Evolutionary conservation across 352 stramenopile species (phyloP).

Genomic region (Aphanomyces euteiches): DNA sequence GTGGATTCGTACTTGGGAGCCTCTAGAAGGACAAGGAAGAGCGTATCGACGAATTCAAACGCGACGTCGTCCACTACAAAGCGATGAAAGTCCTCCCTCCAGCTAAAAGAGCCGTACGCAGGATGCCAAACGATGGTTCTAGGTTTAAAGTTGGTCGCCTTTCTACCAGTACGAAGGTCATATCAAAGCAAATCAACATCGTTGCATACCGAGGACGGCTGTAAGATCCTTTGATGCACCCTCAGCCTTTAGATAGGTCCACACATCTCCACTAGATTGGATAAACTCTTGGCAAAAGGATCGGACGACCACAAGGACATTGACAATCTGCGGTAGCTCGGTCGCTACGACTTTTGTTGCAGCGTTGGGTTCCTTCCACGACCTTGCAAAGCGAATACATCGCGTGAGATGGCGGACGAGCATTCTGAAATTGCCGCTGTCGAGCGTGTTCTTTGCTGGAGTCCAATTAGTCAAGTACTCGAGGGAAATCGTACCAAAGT

Average conservation of each 20-base stretch:
- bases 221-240: no score
- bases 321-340: conserved; percentile 52
- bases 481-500: conserved; percentile 40
- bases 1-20: conserved; percentile 43
- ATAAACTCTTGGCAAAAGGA: conserved; percentile 72
- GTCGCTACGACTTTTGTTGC: conserved; percentile 37
- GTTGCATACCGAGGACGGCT: no score
- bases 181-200: no score
- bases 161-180: no score
- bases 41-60: conserved; percentile 57
- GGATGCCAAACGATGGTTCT: no score
- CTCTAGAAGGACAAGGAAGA: conserved; percentile 59
- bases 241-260: no score
- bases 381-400: not conserved
- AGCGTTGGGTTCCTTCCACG: not conserved
- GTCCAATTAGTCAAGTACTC: conserved; percentile 11
- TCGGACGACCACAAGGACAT: conserved; percentile 68
- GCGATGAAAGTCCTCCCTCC: no score
- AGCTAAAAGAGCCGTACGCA: no score
- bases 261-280: conserved; percentile 29
- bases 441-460: conserved; percentile 59
- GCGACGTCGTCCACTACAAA: conserved; percentile 49
- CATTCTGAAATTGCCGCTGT: conserved; percentile 73
- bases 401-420: conserved; percentile 42
- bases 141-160: no score